Conservation (phyloP, 305 asterid species). For the Fraxinus platypoda region DNA sequence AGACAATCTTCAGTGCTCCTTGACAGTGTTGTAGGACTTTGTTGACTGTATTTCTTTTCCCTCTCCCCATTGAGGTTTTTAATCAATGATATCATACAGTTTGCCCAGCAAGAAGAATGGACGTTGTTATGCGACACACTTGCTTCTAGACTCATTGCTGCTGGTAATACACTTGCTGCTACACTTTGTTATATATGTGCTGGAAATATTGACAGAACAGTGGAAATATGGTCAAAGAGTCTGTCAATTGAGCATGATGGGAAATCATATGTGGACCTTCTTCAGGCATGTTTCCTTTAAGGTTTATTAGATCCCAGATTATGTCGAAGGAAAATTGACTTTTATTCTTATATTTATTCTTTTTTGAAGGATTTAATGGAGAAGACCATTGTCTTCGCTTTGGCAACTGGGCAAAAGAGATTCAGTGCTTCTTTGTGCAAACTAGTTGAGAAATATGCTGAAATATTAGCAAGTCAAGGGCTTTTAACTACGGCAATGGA, state of each 20-base stretch:
- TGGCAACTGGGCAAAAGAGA: constrained; percentile 89
- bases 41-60: neutral
- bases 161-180: constrained; percentile 82
- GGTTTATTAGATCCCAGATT: constrained; percentile 20
- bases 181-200: constrained; percentile 94
- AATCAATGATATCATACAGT: constrained; percentile 47
- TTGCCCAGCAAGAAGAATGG: constrained; percentile 93
- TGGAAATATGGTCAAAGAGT: constrained; percentile 92
- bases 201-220: constrained; percentile 91
- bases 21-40: neutral
- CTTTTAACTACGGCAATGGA: constrained; percentile 93
- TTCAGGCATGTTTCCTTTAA: constrained; percentile 48
- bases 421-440: constrained; percentile 84
- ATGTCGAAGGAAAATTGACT: constrained; percentile 8
- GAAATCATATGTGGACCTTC: constrained; percentile 78
- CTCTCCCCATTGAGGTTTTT: neutral
- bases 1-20: neutral
- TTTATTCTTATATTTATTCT: constrained; percentile 11
- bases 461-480: constrained; percentile 97
- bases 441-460: constrained; percentile 96
- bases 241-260: constrained; percentile 68
- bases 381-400: constrained; percentile 87
- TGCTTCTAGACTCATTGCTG: constrained; percentile 87
- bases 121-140: constrained; percentile 79
- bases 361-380: constrained; percentile 89